These are phyloP conservation scores for Mycena capillaripes DNA, from an alignment of 768 basidiomycete species.

Conservation along the genomic window DNA sequence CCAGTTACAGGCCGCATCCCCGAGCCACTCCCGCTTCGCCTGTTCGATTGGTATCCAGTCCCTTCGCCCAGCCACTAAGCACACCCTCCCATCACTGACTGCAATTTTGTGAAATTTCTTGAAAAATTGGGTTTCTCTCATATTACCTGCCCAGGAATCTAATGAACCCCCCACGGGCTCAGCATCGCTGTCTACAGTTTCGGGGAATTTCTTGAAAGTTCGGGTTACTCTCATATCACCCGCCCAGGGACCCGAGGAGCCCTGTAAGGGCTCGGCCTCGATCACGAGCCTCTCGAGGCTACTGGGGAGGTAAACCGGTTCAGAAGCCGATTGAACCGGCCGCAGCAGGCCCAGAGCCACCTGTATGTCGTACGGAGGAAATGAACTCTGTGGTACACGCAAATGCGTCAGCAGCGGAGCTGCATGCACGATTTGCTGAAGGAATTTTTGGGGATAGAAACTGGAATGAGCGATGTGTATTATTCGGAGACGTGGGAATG, in stretches of 20 bases:
- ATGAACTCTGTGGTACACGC: conserved; percentile 17
- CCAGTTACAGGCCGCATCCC: no score
- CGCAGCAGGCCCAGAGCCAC: conserved; percentile 1
- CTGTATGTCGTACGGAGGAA: background rate
- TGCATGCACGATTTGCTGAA: background rate
- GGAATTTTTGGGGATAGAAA: conserved; percentile 3
- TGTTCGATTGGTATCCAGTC: background rate
- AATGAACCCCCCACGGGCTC: no score
- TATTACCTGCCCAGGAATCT: background rate
- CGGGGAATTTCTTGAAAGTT: background rate
- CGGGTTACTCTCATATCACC: background rate
- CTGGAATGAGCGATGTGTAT: conserved; percentile 11
- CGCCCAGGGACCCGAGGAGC: background rate
- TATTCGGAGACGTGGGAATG: conserved; percentile 16
- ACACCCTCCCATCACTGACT: background rate
- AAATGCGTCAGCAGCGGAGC: conserved; percentile 15
- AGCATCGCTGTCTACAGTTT: background rate
- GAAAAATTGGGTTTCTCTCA: background rate
- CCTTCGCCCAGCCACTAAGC: background rate
- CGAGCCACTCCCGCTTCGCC: conserved; percentile 7
- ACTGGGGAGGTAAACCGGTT: background rate
- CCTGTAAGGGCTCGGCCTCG: background rate
- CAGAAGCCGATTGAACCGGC: background rate
- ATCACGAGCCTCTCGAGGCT: background rate
- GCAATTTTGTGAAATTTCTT: background rate